Evolutionary conservation across 495 filamentous ascomycete genomes (phyloP).

Genomic region (Podospora pseudoanserina): DNA sequence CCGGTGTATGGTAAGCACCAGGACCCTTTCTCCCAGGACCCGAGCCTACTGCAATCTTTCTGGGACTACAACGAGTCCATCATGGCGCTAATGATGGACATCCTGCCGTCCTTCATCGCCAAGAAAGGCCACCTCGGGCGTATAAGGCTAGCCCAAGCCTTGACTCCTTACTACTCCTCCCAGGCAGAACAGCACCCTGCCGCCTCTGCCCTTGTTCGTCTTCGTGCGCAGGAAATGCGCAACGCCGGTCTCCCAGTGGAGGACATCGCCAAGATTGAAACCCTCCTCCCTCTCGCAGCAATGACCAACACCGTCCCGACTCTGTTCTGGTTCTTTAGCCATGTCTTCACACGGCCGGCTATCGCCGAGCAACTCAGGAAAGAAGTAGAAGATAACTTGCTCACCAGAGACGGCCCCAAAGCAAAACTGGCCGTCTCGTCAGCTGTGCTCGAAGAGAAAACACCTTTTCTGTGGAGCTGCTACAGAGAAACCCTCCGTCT

Average conservation of each 20-base stretch:
- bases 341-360: constrained; percentile 8
- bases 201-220: constrained; percentile 9
- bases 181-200: neutral
- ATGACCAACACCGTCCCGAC: constrained; percentile 19
- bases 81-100: neutral
- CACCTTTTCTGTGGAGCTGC: constrained; percentile 17
- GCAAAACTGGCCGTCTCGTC: neutral
- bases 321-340: constrained; percentile 15
- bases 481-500: constrained; percentile 18
- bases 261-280: constrained; percentile 14
- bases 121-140: neutral
- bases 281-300: constrained; percentile 19
- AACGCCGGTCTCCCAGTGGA: neutral
- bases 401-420: neutral
- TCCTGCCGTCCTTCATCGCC: constrained; percentile 7
- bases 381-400: constrained; percentile 12
- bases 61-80: constrained; percentile 13
- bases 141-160: neutral
- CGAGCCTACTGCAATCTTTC: constrained; percentile 6
- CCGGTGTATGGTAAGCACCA: constrained; percentile 15
- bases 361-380: neutral
- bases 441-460: constrained; percentile 9
- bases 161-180: constrained; percentile 12
- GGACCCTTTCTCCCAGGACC: neutral
- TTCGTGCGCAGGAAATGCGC: constrained; percentile 16